Base-by-base conservation (phyloP, 2,329 filamentous ascomycete species). In the Ceratocystis ficicola region DNA sequence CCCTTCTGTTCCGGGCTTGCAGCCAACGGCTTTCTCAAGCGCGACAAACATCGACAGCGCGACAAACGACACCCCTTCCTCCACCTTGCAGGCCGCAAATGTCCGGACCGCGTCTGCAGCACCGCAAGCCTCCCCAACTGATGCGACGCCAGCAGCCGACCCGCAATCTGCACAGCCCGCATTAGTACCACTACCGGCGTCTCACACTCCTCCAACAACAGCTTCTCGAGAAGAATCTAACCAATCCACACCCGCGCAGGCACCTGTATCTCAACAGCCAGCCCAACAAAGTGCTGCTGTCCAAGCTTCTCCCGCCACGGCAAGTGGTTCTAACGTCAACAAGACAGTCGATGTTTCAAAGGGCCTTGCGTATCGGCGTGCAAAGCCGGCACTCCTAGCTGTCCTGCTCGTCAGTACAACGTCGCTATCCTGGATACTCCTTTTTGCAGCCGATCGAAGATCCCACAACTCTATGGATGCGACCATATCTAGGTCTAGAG, bases 381-480 rank as follows among this genome's bases (percentile, higher is more conserved):
- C 66, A 46, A 67, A 65, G 52, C 66, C 66, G 6, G 22, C 65
- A 15, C 65, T 67, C 12, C 46, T 64, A 10, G 41, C 63, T 8
- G 28, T 32, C n/a, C 55, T 65, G 2, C 57, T 67, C 20, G n/a
- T 67, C 15, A 48, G 59, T 30, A 67, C 66, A 3, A 67, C 66
- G 3, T 62, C 66, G 7, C 57, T 67, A 22, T 67, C 66, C 6
- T 67, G 66, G 66, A 30, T 67, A 12, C 20, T 67, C 8, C 57
- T 67, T 5, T 67, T 46, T 28, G 36, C 62, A 36, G 66, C 66
- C 36, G 20, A 67, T 41, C 6, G 22, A 3, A 65, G 65, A 44
- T n/a, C 66, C 12, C 20, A 8, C 41, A 32, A 52, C 12, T 59
- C 63, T 5, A 67, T 67, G 66, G 28, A 28, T 5, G 25, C 64